phyloP scores from a whole-genome alignment of 352 stramenopile genomes.

The Globisporangium middletonii region DNA sequence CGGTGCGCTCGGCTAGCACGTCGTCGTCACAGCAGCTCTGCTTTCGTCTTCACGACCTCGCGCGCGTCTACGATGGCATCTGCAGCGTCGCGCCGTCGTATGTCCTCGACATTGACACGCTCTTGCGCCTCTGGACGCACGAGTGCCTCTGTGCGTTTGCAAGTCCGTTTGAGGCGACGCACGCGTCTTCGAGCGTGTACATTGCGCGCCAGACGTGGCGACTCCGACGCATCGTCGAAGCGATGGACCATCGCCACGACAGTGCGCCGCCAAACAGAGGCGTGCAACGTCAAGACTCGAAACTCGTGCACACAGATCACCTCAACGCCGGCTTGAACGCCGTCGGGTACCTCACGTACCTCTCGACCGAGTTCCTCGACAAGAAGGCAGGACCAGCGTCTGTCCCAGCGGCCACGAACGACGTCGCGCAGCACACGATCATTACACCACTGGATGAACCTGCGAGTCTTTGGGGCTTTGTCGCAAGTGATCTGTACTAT shows the following conservation, averaged over 20 bases:
- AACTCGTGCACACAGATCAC: neutral
- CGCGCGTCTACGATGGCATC: constrained; percentile 41
- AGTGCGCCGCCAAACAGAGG: neutral
- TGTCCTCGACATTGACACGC: constrained; percentile 33
- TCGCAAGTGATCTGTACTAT: constrained; percentile 21
- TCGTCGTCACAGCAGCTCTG: neutral
- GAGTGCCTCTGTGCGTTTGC: constrained; percentile 33
- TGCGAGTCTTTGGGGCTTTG: constrained; percentile 22
- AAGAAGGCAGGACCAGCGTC: neutral
- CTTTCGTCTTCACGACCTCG: constrained; percentile 46
- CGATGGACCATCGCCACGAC: constrained; percentile 9
- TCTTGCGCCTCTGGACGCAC: constrained; percentile 46
- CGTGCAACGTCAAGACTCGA: neutral
- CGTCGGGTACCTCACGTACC: neutral
- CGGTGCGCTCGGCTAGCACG: neutral
- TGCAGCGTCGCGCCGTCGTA: constrained; percentile 26
- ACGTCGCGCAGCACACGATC: neutral
- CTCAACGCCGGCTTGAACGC: constrained; percentile 4
- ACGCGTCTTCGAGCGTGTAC: neutral
- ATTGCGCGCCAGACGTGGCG: constrained; percentile 15
- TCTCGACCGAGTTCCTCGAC: constrained; percentile 3
- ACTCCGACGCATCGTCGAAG: constrained; percentile 19
- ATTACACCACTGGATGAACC: neutral
- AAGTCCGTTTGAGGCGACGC: constrained; percentile 6
- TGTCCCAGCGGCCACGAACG: neutral